Evolutionary conservation across 164 flowering plant genomes (phyloP).

Genomic region (Euptelea pleiosperma): DNA sequence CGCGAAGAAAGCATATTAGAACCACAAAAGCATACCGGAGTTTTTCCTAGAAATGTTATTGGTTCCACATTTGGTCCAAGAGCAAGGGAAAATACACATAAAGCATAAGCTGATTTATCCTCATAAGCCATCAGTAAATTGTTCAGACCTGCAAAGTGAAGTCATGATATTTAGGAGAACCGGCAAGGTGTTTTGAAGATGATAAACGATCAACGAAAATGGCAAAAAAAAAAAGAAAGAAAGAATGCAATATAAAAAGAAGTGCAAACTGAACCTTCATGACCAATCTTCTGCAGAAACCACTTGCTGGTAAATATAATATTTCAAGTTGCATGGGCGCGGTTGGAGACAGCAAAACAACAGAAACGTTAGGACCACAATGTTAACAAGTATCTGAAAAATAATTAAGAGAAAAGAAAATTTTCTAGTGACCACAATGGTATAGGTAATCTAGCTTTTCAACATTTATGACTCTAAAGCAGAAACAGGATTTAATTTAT

Average conservation of each 20-base stretch:
- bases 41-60: constrained; percentile 81
- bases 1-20: not conserved
- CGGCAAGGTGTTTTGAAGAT: not conserved
- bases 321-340: constrained; percentile 7
- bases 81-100: constrained; percentile 87
- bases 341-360: constrained; percentile 4
- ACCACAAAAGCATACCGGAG: constrained; percentile 43
- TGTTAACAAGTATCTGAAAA: not conserved
- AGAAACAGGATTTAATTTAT: not conserved
- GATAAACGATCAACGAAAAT: not conserved
- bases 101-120: constrained; percentile 91
- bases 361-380: not conserved
- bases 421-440: no score
- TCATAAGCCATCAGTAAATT: constrained; percentile 90
- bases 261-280: constrained; percentile 79
- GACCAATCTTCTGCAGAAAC: constrained; percentile 93
- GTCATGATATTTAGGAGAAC: constrained; percentile 4
- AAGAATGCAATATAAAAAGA: not conserved
- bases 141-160: constrained; percentile 62
- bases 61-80: constrained; percentile 81
- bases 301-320: constrained; percentile 65
- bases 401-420: not conserved
- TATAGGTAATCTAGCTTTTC: no score
- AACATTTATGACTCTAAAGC: not conserved
- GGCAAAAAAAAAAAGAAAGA: not conserved